Evolutionary conservation across 75 land plant genomes (phyloP), one percentile per base, ranked within the genome.

Genomic region (Selaginella tamariscina): DNA sequence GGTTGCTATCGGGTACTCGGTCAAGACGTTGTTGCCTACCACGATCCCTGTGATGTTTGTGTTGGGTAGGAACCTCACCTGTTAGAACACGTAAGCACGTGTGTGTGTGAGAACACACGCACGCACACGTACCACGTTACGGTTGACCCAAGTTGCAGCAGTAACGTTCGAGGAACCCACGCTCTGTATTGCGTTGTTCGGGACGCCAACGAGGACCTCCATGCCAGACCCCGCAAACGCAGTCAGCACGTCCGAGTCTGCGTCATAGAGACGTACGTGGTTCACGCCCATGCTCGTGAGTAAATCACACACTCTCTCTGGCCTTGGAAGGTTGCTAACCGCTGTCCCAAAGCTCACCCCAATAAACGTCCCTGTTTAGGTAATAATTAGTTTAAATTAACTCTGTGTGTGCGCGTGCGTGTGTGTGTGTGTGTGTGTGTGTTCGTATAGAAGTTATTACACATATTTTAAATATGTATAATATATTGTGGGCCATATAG

Each of bases 181-280:
- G 26, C 62, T 59, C 8, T 26, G 62, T 8, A 59, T 59, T 5
- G 62, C 62, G 62, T 59, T 59, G 62, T 59, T 59, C 8, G 62
- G 62, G n/a, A 59, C 18, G 9, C 18, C 62, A 5, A 59, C 62
- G 9, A 59, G 62, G 26, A 59, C 62, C 24, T n/a, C n/a, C 9
- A 59, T 59, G 27, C 62, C 62, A 2, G 62, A 59, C 8, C 62
- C 62, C 26, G 62, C 62, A n/a, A 59, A 59, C n/a, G 62, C 62
- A n/a, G 62, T n/a, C 8, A 59, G 26, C 8, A n/a, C n/a, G 62
- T 21, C 62, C 9, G 62, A 59, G 62, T n/a, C 21, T 5, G 62
- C 26, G 26, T 59, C 62, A n/a, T 59, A 59, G 27, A 59, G 62
- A n/a, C 62, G 62, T 2, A 59, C 62, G 21, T 59, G 62, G 8